phyloP scores from a whole-genome alignment of 768 basidiomycete genomes.

The Pleurotus tuber-regium region DNA sequence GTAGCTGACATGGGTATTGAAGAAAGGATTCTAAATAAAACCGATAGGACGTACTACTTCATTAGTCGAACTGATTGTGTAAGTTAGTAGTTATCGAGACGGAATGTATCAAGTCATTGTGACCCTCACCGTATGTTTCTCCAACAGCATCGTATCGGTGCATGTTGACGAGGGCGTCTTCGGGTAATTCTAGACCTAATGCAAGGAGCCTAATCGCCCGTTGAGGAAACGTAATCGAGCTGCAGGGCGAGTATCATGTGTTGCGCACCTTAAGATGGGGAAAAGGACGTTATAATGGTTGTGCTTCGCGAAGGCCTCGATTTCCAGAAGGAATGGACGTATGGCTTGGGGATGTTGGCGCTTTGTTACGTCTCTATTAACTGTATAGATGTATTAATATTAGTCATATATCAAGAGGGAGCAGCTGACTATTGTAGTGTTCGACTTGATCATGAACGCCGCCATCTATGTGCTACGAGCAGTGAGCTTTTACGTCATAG shows the following conservation, averaged over 20 bases:
- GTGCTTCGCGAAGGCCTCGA: slow-evolving; percentile 31
- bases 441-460: slow-evolving; percentile 66
- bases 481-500: not conserved
- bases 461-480: slow-evolving; percentile 51
- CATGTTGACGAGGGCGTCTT: slow-evolving; percentile 38
- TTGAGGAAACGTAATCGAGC: not conserved
- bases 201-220: slow-evolving; percentile 32
- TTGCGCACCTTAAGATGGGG: slow-evolving; percentile 31
- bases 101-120: not conserved
- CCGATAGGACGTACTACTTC: slow-evolving; percentile 50
- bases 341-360: slow-evolving; percentile 33
- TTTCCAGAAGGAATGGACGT: slow-evolving; percentile 34
- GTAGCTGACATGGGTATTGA: slow-evolving; percentile 31
- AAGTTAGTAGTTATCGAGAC: not conserved
- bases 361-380: slow-evolving; percentile 30
- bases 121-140: slow-evolving; percentile 33
- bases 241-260: not conserved
- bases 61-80: slow-evolving; percentile 53
- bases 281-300: slow-evolving; percentile 36
- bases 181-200: slow-evolving; percentile 42
- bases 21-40: not conserved
- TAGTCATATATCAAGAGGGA: not conserved
- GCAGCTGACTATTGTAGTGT: slow-evolving; percentile 53
- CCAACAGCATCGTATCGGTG: slow-evolving; percentile 35
- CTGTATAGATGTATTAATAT: slow-evolving; percentile 23